Evolutionary conservation across 768 basidiomycete genomes (phyloP).

Genomic region (Neoboletus magnificus): DNA sequence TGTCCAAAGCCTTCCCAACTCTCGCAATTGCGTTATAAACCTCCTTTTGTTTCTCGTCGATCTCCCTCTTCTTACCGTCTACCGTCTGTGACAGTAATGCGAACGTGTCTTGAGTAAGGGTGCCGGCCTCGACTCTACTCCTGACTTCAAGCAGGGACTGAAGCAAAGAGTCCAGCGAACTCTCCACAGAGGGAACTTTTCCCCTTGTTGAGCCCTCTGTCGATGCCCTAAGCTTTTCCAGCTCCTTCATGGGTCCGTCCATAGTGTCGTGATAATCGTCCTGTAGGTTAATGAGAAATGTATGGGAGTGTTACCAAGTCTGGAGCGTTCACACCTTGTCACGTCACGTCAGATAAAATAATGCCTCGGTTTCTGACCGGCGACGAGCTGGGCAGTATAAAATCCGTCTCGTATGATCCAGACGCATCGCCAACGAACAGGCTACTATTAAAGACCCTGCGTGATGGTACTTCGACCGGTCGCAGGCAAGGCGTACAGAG

Average conservation of each 20-base stretch:
- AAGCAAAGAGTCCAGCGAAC: conserved; percentile 65
- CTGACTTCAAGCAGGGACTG: conserved; percentile 54
- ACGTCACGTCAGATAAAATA: conserved; percentile 19
- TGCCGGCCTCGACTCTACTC: conserved; percentile 47
- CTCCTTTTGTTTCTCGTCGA: conserved; percentile 88
- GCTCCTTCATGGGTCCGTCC: conserved; percentile 76
- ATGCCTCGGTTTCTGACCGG: conserved; percentile 74
- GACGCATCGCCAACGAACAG: conserved; percentile 33
- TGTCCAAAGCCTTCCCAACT: conserved; percentile 86
- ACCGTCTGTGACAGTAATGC: conserved; percentile 53
- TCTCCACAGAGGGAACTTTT: conserved; percentile 51
- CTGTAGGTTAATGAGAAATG: neutral
- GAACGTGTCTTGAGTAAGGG: conserved; percentile 48
- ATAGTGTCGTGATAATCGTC: conserved; percentile 35
- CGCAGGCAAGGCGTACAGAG: conserved; percentile 39
- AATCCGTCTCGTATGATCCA: conserved; percentile 48
- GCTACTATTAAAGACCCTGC: conserved; percentile 32
- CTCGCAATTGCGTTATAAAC: conserved; percentile 72
- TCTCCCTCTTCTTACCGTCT: conserved; percentile 74
- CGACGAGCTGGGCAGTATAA: conserved; percentile 77
- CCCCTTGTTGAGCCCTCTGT: conserved; percentile 46
- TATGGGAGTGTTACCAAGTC: neutral
- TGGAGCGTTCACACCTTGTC: conserved; percentile 10
- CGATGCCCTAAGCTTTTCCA: conserved; percentile 70
- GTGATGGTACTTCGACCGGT: conserved; percentile 32